Base-by-base conservation (phyloP, 2,329 filamentous ascomycete species). In the Aphanoascus verrucosus region DNA sequence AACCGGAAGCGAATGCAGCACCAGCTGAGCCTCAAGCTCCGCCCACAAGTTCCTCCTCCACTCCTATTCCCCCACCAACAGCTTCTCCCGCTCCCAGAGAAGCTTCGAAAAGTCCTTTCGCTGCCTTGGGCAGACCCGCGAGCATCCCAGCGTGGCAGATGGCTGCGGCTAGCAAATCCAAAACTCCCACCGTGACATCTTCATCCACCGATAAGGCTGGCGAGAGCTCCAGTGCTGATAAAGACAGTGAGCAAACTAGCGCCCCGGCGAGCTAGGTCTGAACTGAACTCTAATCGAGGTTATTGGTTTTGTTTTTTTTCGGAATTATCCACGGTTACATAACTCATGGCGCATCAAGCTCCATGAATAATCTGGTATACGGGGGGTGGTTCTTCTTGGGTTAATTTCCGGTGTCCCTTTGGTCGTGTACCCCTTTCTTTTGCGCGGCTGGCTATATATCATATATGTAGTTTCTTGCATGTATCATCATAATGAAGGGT, bases 131-230 rank as follows among this genome's bases (percentile, higher is more conserved):
- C 54, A 71, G 74, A 57, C 68, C 77, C 37, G 84, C 85, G 9
- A 82, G 84, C 9, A 90, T 90, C 60, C 86, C 86, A 3, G 80
- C 85, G 3, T 90, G 86, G 86, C 86, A 90, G 70, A 79, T 88
- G 76, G 83, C 84, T 46, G 82, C 83, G 65, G 75, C 81, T 32
- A 82, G 78, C 62, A 80, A 67, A 53, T 64, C 67, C 34, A 72
- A 70, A 62, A 62, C 58, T 54, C 59, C 62, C 3, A 62, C 67
- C 31, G 62, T 64, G 32, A 58, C 67, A 8, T 60, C 60, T 14
- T 55, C 60, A 52, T 56, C 59, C 53, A 47, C 56, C 55, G 44
- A 62, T 51, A 44, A 61, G 15, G 54, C 59, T 15, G 59, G 45
- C 40, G 61, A 62, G 44, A 57, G 58, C 35, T 53, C 63, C 28